phyloP scores from a whole-genome alignment of 305 asterid species.

The Andrographis paniculata region DNA sequence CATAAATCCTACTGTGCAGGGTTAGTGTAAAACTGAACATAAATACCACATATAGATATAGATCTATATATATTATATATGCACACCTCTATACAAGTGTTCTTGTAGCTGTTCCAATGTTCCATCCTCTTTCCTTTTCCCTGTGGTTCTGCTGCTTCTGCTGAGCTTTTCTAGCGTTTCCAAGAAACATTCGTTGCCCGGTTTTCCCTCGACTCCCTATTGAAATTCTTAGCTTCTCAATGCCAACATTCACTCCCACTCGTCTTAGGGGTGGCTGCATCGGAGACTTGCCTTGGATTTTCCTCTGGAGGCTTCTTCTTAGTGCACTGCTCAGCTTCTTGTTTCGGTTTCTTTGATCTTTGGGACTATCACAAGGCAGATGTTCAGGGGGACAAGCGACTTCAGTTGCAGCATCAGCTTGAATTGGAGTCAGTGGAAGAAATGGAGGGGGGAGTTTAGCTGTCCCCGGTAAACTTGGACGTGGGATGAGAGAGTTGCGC shows the following conservation, averaged over 20 bases:
- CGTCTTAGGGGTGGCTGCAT: constrained; percentile 51
- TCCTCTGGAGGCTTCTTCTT: constrained; percentile 72
- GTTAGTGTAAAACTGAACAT: constrained; percentile 10
- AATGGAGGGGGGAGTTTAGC: constrained; percentile 35
- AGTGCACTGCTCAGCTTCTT: constrained; percentile 42
- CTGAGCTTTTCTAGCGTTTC: constrained; percentile 56
- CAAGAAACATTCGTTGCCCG: constrained; percentile 52
- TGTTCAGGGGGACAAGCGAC: constrained; percentile 39
- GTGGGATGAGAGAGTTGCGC: constrained; percentile 69
- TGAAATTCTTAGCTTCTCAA: constrained; percentile 82
- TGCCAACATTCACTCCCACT: constrained; percentile 77
- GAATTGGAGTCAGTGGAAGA: constrained; percentile 42
- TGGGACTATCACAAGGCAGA: constrained; percentile 48
- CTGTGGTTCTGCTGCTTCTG: constrained; percentile 54
- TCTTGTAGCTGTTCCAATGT: constrained; percentile 54
- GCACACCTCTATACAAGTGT: constrained; percentile 25
- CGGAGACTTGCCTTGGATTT: constrained; percentile 53
- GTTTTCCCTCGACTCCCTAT: constrained; percentile 73
- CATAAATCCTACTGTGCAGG: constrained; percentile 7
- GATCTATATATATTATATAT: background rate
- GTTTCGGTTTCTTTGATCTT: constrained; percentile 34
- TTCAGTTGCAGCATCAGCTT: constrained; percentile 29
- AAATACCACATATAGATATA: background rate
- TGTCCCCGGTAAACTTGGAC: constrained; percentile 33
- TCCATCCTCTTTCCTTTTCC: constrained; percentile 92